Conservation (phyloP, 1,284 basidiomycete species). For the Tremellales sp. region DNA sequence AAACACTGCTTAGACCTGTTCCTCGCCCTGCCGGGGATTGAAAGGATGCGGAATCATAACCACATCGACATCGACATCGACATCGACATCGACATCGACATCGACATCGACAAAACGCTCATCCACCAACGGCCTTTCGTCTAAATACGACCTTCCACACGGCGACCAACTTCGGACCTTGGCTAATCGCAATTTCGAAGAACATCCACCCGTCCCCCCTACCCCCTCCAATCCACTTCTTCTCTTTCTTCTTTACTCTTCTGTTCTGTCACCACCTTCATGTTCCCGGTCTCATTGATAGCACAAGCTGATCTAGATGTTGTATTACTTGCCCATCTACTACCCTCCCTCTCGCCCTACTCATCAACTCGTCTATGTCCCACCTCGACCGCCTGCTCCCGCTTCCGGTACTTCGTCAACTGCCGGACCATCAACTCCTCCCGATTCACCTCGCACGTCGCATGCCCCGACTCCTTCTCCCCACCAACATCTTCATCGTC, state of each 20-base stretch:
- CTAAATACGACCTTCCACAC: background rate
- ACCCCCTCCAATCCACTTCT: slow-evolving; percentile 1
- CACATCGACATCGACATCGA: too few relatives aligned
- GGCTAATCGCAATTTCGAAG: background rate
- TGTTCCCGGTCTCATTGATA: background rate
- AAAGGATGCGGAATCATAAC: too few relatives aligned
- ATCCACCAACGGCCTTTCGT: too few relatives aligned
- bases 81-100: too few relatives aligned
- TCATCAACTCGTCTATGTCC: slow-evolving; percentile 16
- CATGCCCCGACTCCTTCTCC: background rate
- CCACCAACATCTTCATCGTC: background rate
- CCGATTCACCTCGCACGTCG: background rate
- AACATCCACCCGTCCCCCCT: background rate
- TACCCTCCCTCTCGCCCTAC: slow-evolving; percentile 15
- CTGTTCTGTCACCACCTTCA: background rate
- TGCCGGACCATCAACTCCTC: background rate
- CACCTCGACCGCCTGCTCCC: slow-evolving; percentile 5
- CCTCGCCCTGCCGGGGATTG: background rate
- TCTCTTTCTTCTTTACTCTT: background rate
- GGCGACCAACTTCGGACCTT: background rate
- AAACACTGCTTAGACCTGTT: background rate
- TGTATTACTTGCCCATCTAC: slow-evolving; percentile 8
- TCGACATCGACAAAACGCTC: too few relatives aligned
- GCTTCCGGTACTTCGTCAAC: background rate
- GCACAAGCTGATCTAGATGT: slow-evolving; percentile 6